These are phyloP conservation scores for Porcisia hertigi DNA, from an alignment of 208 protist genomes.

Conservation along the genomic window DNA sequence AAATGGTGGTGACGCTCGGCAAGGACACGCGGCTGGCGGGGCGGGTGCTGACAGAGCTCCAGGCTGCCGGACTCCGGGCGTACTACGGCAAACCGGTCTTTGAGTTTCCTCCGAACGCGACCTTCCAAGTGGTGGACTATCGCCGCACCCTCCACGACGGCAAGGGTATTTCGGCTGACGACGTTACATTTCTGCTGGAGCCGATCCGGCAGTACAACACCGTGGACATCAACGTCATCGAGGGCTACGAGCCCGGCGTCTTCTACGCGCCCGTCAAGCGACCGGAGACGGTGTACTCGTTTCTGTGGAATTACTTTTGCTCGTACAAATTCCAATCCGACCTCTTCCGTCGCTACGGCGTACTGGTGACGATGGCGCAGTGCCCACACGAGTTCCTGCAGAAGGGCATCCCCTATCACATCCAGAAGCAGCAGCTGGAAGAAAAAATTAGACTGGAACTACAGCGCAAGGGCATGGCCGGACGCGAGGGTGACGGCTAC, in stretches of 20 bases:
- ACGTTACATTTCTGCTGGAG: constrained; percentile 56
- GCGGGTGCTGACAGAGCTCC: constrained; percentile 54
- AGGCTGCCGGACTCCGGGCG: constrained; percentile 53
- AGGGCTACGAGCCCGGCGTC: constrained; percentile 74
- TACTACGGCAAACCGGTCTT: constrained; percentile 55
- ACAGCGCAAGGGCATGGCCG: constrained; percentile 20
- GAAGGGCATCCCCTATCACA: constrained; percentile 54
- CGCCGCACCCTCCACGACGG: constrained; percentile 46
- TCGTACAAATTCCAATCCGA: constrained; percentile 72
- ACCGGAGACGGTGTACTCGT: constrained; percentile 71
- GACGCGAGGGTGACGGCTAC: constrained; percentile 11
- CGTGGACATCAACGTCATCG: constrained; percentile 71
- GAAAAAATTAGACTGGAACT: constrained; percentile 36
- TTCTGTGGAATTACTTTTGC: constrained; percentile 77
- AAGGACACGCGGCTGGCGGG: constrained; percentile 55
- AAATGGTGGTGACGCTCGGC: constrained; percentile 79
- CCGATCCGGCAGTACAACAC: constrained; percentile 47
- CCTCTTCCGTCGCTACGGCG: constrained; percentile 72
- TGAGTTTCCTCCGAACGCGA: constrained; percentile 64
- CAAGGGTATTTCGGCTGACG: constrained; percentile 60
- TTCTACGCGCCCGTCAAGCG: constrained; percentile 83
- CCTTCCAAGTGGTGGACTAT: constrained; percentile 82
- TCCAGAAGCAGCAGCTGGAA: constrained; percentile 55
- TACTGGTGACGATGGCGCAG: constrained; percentile 79
- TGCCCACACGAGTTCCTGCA: constrained; percentile 78